Evolutionary conservation across 352 stramenopile genomes (phyloP).

Genomic region (Pythium oligandrum): DNA sequence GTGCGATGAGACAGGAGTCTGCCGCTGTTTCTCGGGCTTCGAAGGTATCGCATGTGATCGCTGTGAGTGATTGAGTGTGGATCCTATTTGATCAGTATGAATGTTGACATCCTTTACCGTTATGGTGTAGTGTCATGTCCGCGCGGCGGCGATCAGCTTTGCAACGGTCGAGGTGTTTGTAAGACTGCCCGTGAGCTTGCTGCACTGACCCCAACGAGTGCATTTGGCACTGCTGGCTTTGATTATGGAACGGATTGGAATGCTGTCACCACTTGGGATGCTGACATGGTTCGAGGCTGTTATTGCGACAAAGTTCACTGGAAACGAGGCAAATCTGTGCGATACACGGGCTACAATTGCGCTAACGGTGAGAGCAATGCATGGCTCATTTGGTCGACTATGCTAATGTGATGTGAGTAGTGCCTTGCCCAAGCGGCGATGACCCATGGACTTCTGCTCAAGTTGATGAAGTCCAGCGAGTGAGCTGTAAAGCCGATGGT

Average conservation of each 20-base stretch:
- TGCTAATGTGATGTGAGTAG: slow-evolving; percentile 17
- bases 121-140: slow-evolving; percentile 40
- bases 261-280: slow-evolving; percentile 79
- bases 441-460: slow-evolving; percentile 81
- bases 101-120: neutral
- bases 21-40: slow-evolving; percentile 56
- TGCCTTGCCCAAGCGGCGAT: slow-evolving; percentile 77
- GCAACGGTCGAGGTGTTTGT: slow-evolving; percentile 40
- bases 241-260: slow-evolving; percentile 79
- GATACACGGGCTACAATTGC: slow-evolving; percentile 79
- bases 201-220: slow-evolving; percentile 34
- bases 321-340: slow-evolving; percentile 38
- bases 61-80: slow-evolving; percentile 21
- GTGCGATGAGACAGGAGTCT: slow-evolving; percentile 49
- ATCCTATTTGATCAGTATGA: neutral
- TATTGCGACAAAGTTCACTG: slow-evolving; percentile 80
- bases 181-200: slow-evolving; percentile 47
- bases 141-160: slow-evolving; percentile 24
- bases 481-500: slow-evolving; percentile 60
- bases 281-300: slow-evolving; percentile 80
- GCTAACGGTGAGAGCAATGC: slow-evolving; percentile 32
- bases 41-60: slow-evolving; percentile 65
- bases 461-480: slow-evolving; percentile 70
- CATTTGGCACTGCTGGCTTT: slow-evolving; percentile 32
- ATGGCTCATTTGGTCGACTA: slow-evolving; percentile 1